Evolutionary conservation across 305 asterid species (phyloP).

Genomic region (Fraxinus paxiana): DNA sequence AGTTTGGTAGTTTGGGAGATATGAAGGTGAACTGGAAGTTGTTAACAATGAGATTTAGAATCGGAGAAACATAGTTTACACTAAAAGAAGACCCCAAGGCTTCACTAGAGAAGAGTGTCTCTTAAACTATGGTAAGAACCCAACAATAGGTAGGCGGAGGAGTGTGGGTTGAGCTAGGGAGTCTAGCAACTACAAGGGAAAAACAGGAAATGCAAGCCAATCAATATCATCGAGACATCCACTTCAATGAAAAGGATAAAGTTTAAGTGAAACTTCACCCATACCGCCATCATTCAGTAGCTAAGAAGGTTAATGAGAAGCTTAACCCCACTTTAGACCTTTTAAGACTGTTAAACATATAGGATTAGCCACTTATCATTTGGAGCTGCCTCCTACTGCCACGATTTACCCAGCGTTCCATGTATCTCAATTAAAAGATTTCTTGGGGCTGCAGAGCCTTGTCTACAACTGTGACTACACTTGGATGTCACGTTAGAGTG

Average conservation of each 20-base stretch:
- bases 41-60: not conserved
- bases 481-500: not conserved
- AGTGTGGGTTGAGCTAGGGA: not conserved
- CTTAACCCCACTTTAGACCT: not conserved
- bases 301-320: not conserved
- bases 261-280: not conserved
- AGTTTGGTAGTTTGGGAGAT: not conserved
- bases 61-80: not conserved
- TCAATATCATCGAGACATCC: not conserved
- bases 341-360: not conserved
- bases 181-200: not conserved
- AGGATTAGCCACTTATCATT: not conserved
- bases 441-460: not conserved
- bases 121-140: not conserved
- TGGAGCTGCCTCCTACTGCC: not conserved
- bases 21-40: not conserved
- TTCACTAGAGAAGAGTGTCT: not conserved
- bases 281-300: not conserved
- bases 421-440: not conserved
- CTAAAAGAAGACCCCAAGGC: no score
- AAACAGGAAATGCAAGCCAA: not conserved
- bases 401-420: not conserved
- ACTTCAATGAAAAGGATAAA: not conserved
- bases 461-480: not conserved
- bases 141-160: no score